phyloP scores from a whole-genome alignment of 2,329 filamentous ascomycete genomes.

The Cladophialophora immunda region DNA sequence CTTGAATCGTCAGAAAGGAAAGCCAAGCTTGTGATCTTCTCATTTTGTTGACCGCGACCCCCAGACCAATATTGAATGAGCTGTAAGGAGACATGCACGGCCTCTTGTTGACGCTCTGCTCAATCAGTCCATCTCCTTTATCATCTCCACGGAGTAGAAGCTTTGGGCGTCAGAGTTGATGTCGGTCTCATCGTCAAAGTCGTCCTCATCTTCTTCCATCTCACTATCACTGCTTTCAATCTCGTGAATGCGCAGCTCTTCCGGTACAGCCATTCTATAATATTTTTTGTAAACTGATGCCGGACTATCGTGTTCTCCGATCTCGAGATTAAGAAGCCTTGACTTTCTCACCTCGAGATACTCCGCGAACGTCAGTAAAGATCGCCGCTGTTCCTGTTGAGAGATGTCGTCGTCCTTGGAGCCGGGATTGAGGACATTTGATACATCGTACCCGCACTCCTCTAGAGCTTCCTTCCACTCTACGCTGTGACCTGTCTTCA shows the following conservation, averaged over 20 bases:
- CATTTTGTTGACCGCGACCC: too few species aligned
- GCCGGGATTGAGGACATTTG: not conserved
- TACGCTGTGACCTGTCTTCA: not conserved
- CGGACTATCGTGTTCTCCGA: not conserved
- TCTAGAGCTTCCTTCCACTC: conserved; percentile 1
- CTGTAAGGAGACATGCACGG: not conserved
- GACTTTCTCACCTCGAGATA: conserved; percentile 3
- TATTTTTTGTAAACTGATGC: not conserved
- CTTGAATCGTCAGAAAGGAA: not conserved
- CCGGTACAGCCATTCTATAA: not conserved
- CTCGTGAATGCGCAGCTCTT: not conserved
- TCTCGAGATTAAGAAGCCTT: not conserved
- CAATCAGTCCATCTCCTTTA: not conserved
- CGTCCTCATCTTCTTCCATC: not conserved
- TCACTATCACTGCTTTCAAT: not conserved
- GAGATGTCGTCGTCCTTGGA: not conserved
- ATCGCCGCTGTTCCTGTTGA: not conserved
- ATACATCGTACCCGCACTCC: not conserved
- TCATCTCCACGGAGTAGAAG: not conserved
- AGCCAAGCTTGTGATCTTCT: not conserved
- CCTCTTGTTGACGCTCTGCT: not conserved
- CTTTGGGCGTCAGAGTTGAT: not conserved
- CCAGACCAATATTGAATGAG: not conserved
- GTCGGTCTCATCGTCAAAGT: not conserved
- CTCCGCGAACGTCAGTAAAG: not conserved